Evolutionary conservation across 768 basidiomycete genomes (phyloP), one percentile per base, ranked within the genome.

Genomic region (Lactarius evosmus): DNA sequence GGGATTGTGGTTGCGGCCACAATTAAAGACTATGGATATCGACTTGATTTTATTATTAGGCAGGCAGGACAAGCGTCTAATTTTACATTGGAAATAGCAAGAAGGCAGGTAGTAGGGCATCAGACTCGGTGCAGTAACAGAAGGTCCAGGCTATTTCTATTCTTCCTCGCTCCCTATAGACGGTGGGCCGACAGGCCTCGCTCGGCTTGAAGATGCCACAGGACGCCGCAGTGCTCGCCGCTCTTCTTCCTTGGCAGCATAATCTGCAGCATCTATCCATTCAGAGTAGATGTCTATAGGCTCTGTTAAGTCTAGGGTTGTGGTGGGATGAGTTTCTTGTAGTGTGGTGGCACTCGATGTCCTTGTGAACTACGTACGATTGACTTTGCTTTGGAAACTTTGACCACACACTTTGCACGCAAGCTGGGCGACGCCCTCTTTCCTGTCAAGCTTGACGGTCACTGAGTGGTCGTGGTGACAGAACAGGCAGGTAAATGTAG

Each of bases 401-500:
- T 93, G 93, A 71, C 92, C 91, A 72, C 92, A 94, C 17, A 94
- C 83, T 75, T 85, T 85, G 75, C 92, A 94, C 22, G 86, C 85
- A 38, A 94, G 79, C 70, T 89, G 84, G 11, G 88, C 92, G 11
- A 93, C 76, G 3, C 89, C 88, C 71, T 93, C 92, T 74, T 93
- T 94, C 72, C 89, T 82, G 76, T 94, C 92, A 59, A 94, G 77
- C 70, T 90, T 82, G 38, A 94, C 90, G 16, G 87, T 89, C 55
- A 94, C 91, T 25, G 92, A 91, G 73, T 89, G 91, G 74, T 94
- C 90, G 73, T 94, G 92, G 76, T 94, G 87, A 73, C 92, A 94
- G 75, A 91, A 94, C 16, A 94, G 77, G 74, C 92, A 94, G 30
- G 90, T 91, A 73, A 94, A 94, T 38, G 85, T 82, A 11, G 87